Conservation (phyloP, 1,139 yeast genomes). For the Yamadazyma friedrichii region DNA sequence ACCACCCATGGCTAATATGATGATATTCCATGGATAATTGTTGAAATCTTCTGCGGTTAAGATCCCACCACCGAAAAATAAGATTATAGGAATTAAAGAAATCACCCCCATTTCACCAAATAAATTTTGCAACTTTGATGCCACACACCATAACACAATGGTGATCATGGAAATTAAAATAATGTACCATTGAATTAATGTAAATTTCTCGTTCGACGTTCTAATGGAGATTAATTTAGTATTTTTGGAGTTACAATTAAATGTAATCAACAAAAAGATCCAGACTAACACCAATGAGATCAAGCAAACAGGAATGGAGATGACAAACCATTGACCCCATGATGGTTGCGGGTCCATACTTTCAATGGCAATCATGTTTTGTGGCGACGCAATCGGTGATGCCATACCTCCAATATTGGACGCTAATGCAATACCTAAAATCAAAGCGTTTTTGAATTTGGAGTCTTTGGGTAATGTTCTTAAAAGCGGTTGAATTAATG, state of each 20-base stretch:
- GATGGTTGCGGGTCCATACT: slow-evolving; percentile 65
- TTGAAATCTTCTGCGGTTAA: slow-evolving; percentile 65
- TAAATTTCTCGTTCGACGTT: slow-evolving; percentile 59
- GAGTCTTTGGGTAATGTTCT: slow-evolving; percentile 63
- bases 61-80: slow-evolving; percentile 71
- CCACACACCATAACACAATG: slow-evolving; percentile 72
- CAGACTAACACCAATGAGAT: slow-evolving; percentile 55
- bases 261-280: slow-evolving; percentile 56
- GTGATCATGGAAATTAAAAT: slow-evolving; percentile 51
- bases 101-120: slow-evolving; percentile 75
- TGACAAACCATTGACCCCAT: slow-evolving; percentile 78
- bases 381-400: slow-evolving; percentile 80
- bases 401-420: slow-evolving; percentile 79
- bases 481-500: slow-evolving; percentile 62
- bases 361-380: slow-evolving; percentile 71
- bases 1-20: slow-evolving; percentile 77
- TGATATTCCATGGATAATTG: slow-evolving; percentile 76
- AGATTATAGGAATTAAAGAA: slow-evolving; percentile 62
- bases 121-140: slow-evolving; percentile 50
- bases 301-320: slow-evolving; percentile 64
- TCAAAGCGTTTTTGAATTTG: slow-evolving; percentile 60
- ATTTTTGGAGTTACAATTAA: slow-evolving; percentile 44
- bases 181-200: slow-evolving; percentile 64
- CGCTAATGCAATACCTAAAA: slow-evolving; percentile 70
- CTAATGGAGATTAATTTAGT: slow-evolving; percentile 50